Conservation (phyloP, 139 green algal species). For the Deuterostichococcus epilithicus region DNA sequence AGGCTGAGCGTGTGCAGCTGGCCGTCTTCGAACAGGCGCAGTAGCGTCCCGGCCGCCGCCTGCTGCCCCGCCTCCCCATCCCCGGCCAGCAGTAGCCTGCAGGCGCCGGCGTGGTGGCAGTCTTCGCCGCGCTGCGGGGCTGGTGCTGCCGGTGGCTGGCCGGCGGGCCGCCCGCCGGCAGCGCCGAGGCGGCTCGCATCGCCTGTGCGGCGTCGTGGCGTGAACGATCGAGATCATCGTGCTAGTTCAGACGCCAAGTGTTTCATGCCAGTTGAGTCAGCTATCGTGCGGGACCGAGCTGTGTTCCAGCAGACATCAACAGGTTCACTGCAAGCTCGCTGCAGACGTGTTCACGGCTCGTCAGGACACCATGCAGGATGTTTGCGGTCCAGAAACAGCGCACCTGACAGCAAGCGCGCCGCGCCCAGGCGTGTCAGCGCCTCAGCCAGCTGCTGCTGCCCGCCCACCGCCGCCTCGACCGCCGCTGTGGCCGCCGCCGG, state of each 20-base stretch:
- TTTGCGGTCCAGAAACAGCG: not conserved
- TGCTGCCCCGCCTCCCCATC: slow-evolving; percentile 32
- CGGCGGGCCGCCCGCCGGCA: not conserved
- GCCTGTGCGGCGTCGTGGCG: not conserved
- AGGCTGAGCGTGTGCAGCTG: slow-evolving; percentile 34
- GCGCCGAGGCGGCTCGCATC: not conserved
- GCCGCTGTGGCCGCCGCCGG: slow-evolving; percentile 8
- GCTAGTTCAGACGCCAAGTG: too few species aligned
- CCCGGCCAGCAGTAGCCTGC: slow-evolving; percentile 35
- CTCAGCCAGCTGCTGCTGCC: not conserved
- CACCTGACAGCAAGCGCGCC: not conserved
- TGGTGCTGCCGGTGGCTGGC: not conserved
- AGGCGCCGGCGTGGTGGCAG: not conserved
- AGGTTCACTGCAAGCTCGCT: too few species aligned
- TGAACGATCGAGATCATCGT: too few species aligned
- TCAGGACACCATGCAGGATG: not conserved
- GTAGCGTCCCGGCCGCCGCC: slow-evolving; percentile 21
- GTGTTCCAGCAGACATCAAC: not conserved
- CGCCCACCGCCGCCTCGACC: not conserved
- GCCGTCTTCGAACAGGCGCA: slow-evolving; percentile 26
- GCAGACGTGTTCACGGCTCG: too few species aligned
- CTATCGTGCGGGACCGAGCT: too few species aligned
- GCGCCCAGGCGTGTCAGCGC: slow-evolving; percentile 4
- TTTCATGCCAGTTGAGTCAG: too few species aligned
- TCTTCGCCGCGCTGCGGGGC: not conserved